Percentiles rank a stretch among this genome's conserved stretches.
These are phyloP conservation scores for Centaurea solstitialis DNA, from an alignment of 129 eudicot species.

Conservation along the genomic window DNA sequence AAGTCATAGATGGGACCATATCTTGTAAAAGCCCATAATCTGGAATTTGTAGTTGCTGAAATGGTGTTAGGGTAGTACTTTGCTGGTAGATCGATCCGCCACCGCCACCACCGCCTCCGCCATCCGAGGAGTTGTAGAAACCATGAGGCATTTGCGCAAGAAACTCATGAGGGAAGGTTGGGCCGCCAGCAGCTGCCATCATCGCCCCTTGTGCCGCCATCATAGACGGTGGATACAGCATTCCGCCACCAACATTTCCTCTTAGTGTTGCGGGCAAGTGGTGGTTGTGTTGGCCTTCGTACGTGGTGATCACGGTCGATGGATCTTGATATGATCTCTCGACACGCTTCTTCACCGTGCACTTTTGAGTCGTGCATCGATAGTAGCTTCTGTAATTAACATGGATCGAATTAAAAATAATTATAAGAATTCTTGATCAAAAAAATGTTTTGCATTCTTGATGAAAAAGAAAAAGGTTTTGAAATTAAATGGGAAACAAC, in stretches of 20 bases:
- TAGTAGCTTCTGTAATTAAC: conserved; percentile 74
- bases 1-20: conserved; percentile 64
- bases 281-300: conserved; percentile 97
- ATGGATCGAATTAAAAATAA: neutral
- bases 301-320: conserved; percentile 75
- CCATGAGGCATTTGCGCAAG: conserved; percentile 43
- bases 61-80: conserved; percentile 23
- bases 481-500: conserved; percentile 6
- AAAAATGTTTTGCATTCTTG: neutral
- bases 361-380: conserved; percentile 90
- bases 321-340: conserved; percentile 94
- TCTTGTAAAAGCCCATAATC: conserved; percentile 84
- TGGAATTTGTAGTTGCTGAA: conserved; percentile 37
- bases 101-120: neutral
- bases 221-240: conserved; percentile 50
- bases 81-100: conserved; percentile 32
- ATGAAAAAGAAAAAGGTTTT: neutral
- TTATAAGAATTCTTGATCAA: neutral
- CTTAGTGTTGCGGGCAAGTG: conserved; percentile 72
- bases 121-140: conserved; percentile 19
- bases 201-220: conserved; percentile 26
- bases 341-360: conserved; percentile 87
- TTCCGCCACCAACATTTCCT: conserved; percentile 65
- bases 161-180: conserved; percentile 48
- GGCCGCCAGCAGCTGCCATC: conserved; percentile 16